Percentiles rank a stretch among this genome's conserved stretches.
Evolutionary conservation across 2,329 filamentous ascomycete species (phyloP).

Genomic region (Aspergillus pseudoviridinutans): DNA sequence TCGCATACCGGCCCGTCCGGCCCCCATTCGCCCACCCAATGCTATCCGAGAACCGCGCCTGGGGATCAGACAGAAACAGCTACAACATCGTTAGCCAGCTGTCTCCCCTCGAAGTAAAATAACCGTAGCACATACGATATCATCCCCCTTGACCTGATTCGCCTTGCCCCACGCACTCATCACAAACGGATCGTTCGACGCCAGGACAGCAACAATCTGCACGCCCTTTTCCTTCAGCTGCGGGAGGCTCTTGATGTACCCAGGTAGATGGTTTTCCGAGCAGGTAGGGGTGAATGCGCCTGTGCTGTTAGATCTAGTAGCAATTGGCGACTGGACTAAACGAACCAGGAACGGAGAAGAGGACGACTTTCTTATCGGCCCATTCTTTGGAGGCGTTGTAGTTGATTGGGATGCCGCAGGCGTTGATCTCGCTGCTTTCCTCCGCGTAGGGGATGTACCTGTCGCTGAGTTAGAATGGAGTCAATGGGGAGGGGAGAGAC

Average conservation of each 20-base stretch:
- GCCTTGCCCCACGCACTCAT: constrained; percentile 89
- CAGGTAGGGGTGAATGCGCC: constrained; percentile 82
- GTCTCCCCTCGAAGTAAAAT: neutral
- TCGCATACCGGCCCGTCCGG: constrained; percentile 71
- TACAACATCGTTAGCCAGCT: constrained; percentile 20
- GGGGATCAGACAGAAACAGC: constrained; percentile 71
- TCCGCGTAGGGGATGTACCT: constrained; percentile 74
- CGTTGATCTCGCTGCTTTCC: constrained; percentile 65
- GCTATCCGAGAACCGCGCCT: constrained; percentile 66
- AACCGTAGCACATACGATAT: constrained; percentile 47
- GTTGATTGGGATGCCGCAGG: constrained; percentile 72
- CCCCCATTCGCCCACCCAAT: constrained; percentile 68
- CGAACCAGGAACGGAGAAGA: constrained; percentile 65
- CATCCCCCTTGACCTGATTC: constrained; percentile 68
- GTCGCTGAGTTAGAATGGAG: neutral
- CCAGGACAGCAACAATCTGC: constrained; percentile 73
- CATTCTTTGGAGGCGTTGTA: constrained; percentile 79
- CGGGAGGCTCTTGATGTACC: constrained; percentile 67
- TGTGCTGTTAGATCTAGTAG: constrained; percentile 23
- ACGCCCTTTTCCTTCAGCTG: constrained; percentile 74
- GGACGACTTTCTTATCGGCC: constrained; percentile 67
- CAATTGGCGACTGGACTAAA: neutral
- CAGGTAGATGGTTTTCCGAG: constrained; percentile 72
- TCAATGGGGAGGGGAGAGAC: neutral
- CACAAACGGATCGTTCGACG: constrained; percentile 77